Conservation (phyloP, 2,329 filamentous ascomycete genomes). For the Calonectria crousiana region DNA sequence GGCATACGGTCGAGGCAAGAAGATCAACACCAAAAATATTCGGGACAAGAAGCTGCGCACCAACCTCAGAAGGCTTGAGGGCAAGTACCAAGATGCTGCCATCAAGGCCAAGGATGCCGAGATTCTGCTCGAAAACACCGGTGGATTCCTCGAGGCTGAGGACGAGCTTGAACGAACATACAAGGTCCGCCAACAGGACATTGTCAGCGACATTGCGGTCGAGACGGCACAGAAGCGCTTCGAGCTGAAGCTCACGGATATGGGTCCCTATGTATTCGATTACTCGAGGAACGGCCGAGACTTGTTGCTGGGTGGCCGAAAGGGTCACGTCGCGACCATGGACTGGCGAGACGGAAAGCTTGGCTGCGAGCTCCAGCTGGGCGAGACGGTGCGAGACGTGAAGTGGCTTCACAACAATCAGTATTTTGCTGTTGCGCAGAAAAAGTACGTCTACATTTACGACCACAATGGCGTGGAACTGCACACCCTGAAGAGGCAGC, state of each 20-base stretch:
- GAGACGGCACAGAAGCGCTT: conserved; percentile 94
- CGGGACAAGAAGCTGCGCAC: conserved; percentile 91
- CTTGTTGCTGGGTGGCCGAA: conserved; percentile 86
- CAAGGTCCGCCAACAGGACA: conserved; percentile 90
- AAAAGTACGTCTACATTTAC: conserved; percentile 97
- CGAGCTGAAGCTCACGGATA: conserved; percentile 82
- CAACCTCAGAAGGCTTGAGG: conserved; percentile 83
- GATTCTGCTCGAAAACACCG: conserved; percentile 88
- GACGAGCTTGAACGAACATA: conserved; percentile 91
- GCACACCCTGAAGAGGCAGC: conserved; percentile 89
- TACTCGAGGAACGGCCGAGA: conserved; percentile 92
- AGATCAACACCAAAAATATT: conserved; percentile 78
- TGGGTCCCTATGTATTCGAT: conserved; percentile 90
- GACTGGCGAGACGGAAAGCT: conserved; percentile 95
- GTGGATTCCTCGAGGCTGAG: conserved; percentile 90
- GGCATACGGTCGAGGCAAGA: conserved; percentile 86
- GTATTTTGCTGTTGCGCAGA: conserved; percentile 94
- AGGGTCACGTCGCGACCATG: conserved; percentile 96
- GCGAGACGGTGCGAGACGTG: conserved; percentile 89
- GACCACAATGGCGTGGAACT: conserved; percentile 91
- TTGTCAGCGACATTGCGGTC: conserved; percentile 78
- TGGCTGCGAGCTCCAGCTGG: conserved; percentile 90
- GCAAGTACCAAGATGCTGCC: conserved; percentile 84
- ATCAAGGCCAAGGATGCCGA: conserved; percentile 94
- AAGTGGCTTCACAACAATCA: conserved; percentile 96